phyloP scores from a whole-genome alignment of 495 filamentous ascomycete genomes.

The Aspergillus steynii region DNA sequence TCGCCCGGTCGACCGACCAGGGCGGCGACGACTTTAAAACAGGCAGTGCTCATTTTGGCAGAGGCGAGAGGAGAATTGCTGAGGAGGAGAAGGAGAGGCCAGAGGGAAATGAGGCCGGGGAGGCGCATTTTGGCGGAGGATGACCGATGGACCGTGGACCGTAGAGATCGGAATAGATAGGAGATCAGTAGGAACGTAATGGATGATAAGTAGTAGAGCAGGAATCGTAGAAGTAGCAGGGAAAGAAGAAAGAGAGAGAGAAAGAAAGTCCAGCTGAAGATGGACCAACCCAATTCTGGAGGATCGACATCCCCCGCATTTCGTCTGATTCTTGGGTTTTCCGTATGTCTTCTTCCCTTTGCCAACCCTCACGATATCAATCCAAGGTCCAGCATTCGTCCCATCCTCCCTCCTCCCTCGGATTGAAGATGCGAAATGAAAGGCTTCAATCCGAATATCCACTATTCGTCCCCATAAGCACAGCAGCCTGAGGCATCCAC shows the following conservation, averaged over 20 bases:
- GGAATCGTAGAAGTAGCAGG: neutral
- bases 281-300: neutral
- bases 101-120: slow-evolving; percentile 16
- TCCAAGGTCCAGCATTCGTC: too few relatives aligned
- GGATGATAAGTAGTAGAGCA: neutral
- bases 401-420: too few relatives aligned
- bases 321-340: neutral
- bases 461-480: neutral
- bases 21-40: slow-evolving; percentile 40
- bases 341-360: neutral
- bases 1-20: slow-evolving; percentile 38
- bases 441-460: too few relatives aligned
- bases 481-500: slow-evolving; percentile 1
- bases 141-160: too few relatives aligned
- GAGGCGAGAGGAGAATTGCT: slow-evolving; percentile 23
- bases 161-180: neutral
- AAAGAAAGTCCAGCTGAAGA: neutral
- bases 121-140: slow-evolving; percentile 15
- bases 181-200: too few relatives aligned
- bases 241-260: slow-evolving; percentile 1
- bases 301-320: slow-evolving; percentile 12
- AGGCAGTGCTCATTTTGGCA: slow-evolving; percentile 34
- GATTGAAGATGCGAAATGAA: too few relatives aligned
- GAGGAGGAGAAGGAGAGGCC: slow-evolving; percentile 24
- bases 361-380: too few relatives aligned